Base-by-base conservation (phyloP, 1,284 basidiomycete species). In the Marasmius fiardii region DNA sequence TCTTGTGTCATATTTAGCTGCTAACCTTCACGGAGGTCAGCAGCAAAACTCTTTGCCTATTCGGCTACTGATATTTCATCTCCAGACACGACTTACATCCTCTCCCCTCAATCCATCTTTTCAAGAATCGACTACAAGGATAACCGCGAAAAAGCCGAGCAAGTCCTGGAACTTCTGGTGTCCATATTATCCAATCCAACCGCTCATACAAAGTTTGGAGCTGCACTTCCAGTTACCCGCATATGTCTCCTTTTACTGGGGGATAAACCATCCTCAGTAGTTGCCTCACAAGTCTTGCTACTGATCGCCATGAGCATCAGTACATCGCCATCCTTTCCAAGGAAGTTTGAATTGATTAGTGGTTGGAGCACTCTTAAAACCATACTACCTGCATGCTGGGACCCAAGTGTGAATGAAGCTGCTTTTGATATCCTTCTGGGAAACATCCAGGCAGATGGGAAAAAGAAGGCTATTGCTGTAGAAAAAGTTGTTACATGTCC, bases 1-100 rank as follows among this genome's bases (percentile, higher is more conserved):
- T 0, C 71, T 95, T 0, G 85, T 94, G 3, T 88, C 92, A 0
- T 97, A 92, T 65, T 72, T 96, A 10, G 91, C 92, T 14, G 88
- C 91, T 0, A 89, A 90, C 63, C 70, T 95, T n/a, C 86, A 89
- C 61, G 83, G 84, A 66, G 78, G 90, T 89, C 58, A 57, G 81
- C 63, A n/a, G 24, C 7, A 7, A 16, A n/a, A 21, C 20, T 18
- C 23, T 43, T 8, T 54, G 16, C n/a, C 23, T 54, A 14, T 26
- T 45, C 16, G 21, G 23, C 10, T 26, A 24, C 16, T 48, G 4
- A 14, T 12, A n/a, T 26, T 47, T n/a, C 33, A 11, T 10, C n/a
- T 12, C 11, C 31, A 58, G 56, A 60, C 31, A n/a, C 44, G 14
- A 14, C 49, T 31, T n/a, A 69, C 20, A 70, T 71, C 11, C 67